Evolutionary conservation across 768 basidiomycete species (phyloP).

Genomic region (Russula griseocarnosa): DNA sequence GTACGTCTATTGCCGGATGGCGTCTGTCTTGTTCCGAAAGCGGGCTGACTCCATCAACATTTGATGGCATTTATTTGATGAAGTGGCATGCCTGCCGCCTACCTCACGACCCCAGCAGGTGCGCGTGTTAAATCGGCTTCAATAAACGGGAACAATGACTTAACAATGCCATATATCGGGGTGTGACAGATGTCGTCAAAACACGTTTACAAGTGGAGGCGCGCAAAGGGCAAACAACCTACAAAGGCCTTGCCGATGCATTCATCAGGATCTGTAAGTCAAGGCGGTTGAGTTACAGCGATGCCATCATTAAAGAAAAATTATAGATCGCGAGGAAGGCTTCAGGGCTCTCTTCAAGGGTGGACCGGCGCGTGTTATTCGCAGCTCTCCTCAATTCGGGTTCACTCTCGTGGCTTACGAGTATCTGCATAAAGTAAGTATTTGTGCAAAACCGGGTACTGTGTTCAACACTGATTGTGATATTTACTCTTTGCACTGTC

Average conservation of each 20-base stretch:
- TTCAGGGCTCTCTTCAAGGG: conserved; percentile 89
- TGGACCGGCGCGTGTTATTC: conserved; percentile 79
- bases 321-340: conserved; percentile 79
- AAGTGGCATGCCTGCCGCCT: conserved; percentile 97
- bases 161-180: conserved; percentile 6
- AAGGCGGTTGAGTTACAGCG: not conserved
- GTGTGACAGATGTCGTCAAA: conserved; percentile 83
- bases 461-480: not conserved
- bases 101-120: conserved; percentile 90
- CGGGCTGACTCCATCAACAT: conserved; percentile 7
- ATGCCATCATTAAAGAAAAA: not conserved
- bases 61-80: conserved; percentile 29
- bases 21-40: not conserved
- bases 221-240: conserved; percentile 83
- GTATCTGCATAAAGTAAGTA: conserved; percentile 57
- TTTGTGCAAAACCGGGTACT: not conserved
- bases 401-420: conserved; percentile 85
- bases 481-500: not conserved
- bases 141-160: conserved; percentile 13
- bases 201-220: conserved; percentile 94
- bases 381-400: conserved; percentile 92
- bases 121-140: conserved; percentile 26
- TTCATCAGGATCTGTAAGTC: conserved; percentile 83
- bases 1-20: conserved; percentile 45
- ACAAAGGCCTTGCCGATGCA: conserved; percentile 86